Conservation (phyloP, 2,329 filamentous ascomycete genomes). For the Ascochyta viciae-villosae region DNA sequence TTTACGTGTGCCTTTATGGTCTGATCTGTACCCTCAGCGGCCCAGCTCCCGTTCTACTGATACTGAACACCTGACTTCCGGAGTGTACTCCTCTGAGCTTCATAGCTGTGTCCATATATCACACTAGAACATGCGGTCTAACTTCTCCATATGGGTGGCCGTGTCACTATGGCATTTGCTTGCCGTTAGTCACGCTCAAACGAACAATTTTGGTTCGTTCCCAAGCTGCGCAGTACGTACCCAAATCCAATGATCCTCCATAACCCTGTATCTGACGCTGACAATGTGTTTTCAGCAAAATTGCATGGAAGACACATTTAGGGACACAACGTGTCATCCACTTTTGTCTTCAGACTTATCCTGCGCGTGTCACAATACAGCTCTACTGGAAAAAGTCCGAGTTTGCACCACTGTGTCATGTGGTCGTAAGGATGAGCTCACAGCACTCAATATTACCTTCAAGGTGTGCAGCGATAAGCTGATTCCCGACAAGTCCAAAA, state of each 20-base stretch:
- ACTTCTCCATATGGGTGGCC: neutral
- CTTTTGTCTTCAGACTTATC: neutral
- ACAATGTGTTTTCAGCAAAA: neutral
- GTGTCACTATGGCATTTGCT: neutral
- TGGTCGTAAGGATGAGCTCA: constrained; percentile 2
- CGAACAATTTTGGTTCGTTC: neutral
- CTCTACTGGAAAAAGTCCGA: neutral
- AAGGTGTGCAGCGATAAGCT: constrained; percentile 7
- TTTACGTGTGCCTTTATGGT: neutral
- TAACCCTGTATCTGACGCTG: neutral
- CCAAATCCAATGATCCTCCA: neutral
- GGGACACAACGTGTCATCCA: neutral
- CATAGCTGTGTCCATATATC: neutral
- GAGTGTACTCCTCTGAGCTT: neutral
- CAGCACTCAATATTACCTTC: neutral
- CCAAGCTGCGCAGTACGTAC: constrained; percentile 11
- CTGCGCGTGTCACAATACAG: constrained; percentile 3
- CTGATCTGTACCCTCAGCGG: neutral
- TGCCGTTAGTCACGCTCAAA: neutral
- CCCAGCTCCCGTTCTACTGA: neutral
- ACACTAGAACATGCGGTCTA: neutral
- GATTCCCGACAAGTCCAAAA: constrained; percentile 11
- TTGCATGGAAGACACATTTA: constrained; percentile 5
- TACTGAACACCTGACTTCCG: neutral
- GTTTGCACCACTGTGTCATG: constrained; percentile 3